These are phyloP conservation scores for Kwoniella shandongensis DNA, from an alignment of 768 basidiomycete species.

Conservation along the genomic window DNA sequence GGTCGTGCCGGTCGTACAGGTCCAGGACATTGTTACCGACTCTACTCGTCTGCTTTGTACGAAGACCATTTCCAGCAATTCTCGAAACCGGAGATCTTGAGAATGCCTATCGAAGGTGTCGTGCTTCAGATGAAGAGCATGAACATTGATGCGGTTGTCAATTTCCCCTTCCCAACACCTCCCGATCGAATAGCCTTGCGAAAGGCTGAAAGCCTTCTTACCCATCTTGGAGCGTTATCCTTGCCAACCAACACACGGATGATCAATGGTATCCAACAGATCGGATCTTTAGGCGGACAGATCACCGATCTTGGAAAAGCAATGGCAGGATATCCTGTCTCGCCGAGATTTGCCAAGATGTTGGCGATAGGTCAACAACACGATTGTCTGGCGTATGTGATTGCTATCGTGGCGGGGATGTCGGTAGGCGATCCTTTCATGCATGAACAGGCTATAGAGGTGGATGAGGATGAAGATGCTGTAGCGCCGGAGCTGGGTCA, in stretches of 20 bases:
- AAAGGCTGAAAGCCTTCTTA: constrained; percentile 78
- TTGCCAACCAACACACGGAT: constrained; percentile 48
- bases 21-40: constrained; percentile 95
- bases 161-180: constrained; percentile 97
- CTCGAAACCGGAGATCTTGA: constrained; percentile 84
- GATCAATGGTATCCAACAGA: constrained; percentile 45
- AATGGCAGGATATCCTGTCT: constrained; percentile 91
- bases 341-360: constrained; percentile 95
- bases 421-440: constrained; percentile 96
- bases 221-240: constrained; percentile 77
- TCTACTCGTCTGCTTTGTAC: constrained; percentile 92
- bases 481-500: constrained; percentile 57
- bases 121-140: constrained; percentile 99
- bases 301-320: constrained; percentile 87
- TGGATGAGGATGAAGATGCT: constrained; percentile 56
- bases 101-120: constrained; percentile 94
- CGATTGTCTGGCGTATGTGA: constrained; percentile 85
- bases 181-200: constrained; percentile 74
- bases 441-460: constrained; percentile 64
- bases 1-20: constrained; percentile 97
- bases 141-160: constrained; percentile 93
- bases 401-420: constrained; percentile 83
- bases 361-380: constrained; percentile 81
- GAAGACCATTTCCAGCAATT: constrained; percentile 90
- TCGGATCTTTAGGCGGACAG: constrained; percentile 58